A percentile compares a stretch with the other conserved stretches of the same genome.
Conservation (phyloP, 768 basidiomycete genomes). For the Udeniomyces megalosporus region DNA sequence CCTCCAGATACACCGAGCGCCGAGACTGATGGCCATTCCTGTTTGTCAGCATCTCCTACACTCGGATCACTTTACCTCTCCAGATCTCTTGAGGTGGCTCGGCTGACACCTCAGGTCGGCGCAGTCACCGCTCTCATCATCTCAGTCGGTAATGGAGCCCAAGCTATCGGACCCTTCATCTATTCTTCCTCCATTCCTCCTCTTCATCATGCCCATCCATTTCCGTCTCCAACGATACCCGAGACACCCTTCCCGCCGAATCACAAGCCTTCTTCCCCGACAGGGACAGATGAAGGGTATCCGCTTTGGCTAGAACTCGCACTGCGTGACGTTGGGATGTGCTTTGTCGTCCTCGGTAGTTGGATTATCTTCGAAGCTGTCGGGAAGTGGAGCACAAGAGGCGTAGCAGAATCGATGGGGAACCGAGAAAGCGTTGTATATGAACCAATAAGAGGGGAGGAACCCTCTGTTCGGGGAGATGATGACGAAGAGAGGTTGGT, state of each 20-base stretch:
- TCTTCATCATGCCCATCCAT: neutral
- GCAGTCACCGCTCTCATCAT: constrained; percentile 9
- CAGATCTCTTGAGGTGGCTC: neutral
- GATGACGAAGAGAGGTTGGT: neutral
- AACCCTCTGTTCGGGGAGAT: neutral
- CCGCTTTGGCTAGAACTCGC: neutral
- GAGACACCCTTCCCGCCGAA: neutral
- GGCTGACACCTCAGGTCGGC: neutral
- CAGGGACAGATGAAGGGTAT: neutral
- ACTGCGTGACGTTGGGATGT: neutral
- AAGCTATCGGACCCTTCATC: neutral
- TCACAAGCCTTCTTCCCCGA: neutral
- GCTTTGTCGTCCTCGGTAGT: neutral
- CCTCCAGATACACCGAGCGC: neutral
- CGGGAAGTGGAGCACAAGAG: neutral
- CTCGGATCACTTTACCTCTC: constrained; percentile 13
- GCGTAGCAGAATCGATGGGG: neutral
- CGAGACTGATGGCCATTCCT: neutral
- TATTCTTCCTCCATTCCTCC: constrained; percentile 2
- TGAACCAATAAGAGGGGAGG: no score
- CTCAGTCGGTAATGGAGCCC: constrained; percentile 8
- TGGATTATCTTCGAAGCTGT: constrained; percentile 3
- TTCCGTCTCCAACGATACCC: neutral
- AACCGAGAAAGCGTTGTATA: no score
- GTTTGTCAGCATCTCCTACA: constrained; percentile 3